Base-by-base conservation (phyloP, 73 alveolate species). In the Effrenium voratum region DNA sequence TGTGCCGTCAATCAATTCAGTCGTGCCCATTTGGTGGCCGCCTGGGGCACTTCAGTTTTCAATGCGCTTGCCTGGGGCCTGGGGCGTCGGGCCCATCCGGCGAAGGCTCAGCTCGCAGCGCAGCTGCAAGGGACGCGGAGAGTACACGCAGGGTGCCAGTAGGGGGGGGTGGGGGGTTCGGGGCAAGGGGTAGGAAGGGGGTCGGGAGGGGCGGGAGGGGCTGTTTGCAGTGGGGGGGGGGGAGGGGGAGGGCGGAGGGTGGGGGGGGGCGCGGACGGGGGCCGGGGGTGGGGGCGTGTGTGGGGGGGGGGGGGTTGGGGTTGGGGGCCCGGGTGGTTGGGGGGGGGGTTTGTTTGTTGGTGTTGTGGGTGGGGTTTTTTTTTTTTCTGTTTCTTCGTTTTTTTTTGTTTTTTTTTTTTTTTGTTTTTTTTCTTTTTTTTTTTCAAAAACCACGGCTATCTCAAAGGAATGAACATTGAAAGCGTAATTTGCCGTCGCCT, bases 61-160 rank as follows among this genome's bases (percentile, higher is more conserved):
- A n/a, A n/a, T n/a, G n/a, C n/a, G n/a, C n/a, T n/a, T n/a, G n/a
- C n/a, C n/a, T n/a, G n/a, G n/a, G n/a, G n/a, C n/a, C n/a, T n/a
- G n/a, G n/a, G n/a, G n/a, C n/a, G n/a, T n/a, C n/a, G n/a, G n/a
- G n/a, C n/a, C n/a, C n/a, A n/a, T n/a, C n/a, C n/a, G n/a, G n/a
- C n/a, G n/a, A n/a, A n/a, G n/a, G n/a, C n/a, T n/a, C n/a, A n/a
- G n/a, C n/a, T n/a, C n/a, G n/a, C n/a, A n/a, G n/a, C n/a, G n/a
- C n/a, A n/a, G n/a, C n/a, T n/a, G n/a, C n/a, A n/a, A n/a, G n/a
- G n/a, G n/a, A n/a, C n/a, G n/a, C n/a, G n/a, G n/a, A n/a, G n/a
- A n/a, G n/a, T n/a, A n/a, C n/a, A n/a, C n/a, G 90, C 34, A 79
- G 90, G 68, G 68, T 28, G 66, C 90, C 28, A 79, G 90, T 66